Base-by-base conservation (phyloP, 164 flowering plant species). In the Dillenia turbinata region DNA sequence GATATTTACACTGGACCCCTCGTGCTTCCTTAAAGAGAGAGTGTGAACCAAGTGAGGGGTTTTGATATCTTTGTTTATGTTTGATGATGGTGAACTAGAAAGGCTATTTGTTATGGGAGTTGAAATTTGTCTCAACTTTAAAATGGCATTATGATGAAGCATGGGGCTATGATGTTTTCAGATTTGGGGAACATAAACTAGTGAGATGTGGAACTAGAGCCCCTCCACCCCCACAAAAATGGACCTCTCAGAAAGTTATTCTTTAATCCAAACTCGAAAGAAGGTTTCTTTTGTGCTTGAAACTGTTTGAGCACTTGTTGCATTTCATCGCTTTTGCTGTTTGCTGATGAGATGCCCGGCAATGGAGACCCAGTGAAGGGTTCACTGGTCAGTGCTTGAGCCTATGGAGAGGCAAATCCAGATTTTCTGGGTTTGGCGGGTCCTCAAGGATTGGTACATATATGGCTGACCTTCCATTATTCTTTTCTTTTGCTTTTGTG, bases 391-490 rank as follows among this genome's bases (percentile, higher is more conserved):
- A 0, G 45, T 63, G 49, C n/a, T 55, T 64, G 10, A 60, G 46
- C 51, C 61, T 24, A 49, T 57, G 17, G 40, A 33, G 40, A 33
- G 26, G 22, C 50, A 47, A 50, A 45, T 44, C 9, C 71, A 60
- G 52, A 44, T 66, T 60, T 70, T 68, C 58, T 63, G 73, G 66
- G 54, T 61, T 33, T 63, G 71, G 75, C 67, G 73, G 77, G 75
- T 68, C 77, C 45, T 49, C 43, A 19, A 7, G 51, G 57, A 9
- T 33, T 33, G 60, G 5, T 57, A 17, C 26, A 57, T 52, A 44
- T 66, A 51, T 59, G 75, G 73, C 50, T 52, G 48, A 59, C 61
- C n/a, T 60, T 52, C 46, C 54, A 45, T 17, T 52, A 44, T 45
- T 13, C 48, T 55, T 52, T 45, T 13, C 48, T 55, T 52, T 52